Percentiles rank a stretch among this genome's conserved stretches.
phyloP scores from a whole-genome alignment of 2,329 filamentous ascomycete species.

The Corinectria fuckeliana region DNA sequence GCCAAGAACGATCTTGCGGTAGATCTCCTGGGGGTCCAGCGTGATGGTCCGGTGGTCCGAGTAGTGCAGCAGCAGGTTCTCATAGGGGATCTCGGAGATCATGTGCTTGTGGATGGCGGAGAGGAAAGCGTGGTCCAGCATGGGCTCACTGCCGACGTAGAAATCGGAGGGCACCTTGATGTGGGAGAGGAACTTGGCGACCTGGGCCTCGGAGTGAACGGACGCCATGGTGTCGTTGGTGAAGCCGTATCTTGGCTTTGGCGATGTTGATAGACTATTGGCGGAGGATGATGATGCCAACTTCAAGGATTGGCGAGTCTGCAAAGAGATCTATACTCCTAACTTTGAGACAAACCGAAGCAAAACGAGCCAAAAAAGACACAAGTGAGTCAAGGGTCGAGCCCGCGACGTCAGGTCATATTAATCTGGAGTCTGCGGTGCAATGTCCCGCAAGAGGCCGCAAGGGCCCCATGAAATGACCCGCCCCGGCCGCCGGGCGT shows the following conservation, averaged over 20 bases:
- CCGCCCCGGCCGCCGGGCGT: conserved; percentile 4
- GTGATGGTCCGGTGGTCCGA: conserved; percentile 44
- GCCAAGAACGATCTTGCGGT: conserved; percentile 54
- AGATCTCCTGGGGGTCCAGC: conserved; percentile 56
- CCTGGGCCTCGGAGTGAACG: conserved; percentile 38
- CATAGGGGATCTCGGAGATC: conserved; percentile 60
- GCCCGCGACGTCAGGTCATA: conserved; percentile 22
- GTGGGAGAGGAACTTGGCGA: conserved; percentile 39
- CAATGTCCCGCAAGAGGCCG: conserved; percentile 15
- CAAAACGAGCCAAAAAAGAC: conserved; percentile 8
- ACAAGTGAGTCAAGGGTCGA: conserved; percentile 18
- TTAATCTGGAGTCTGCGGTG: conserved; percentile 11
- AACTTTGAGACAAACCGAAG: not conserved
- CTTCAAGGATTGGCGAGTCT: not conserved
- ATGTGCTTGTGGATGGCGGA: conserved; percentile 51
- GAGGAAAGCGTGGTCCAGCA: conserved; percentile 43
- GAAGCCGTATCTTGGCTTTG: not conserved
- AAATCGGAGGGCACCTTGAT: conserved; percentile 38
- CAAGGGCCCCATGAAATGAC: conserved; percentile 5
- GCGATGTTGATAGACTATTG: not conserved
- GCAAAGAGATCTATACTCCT: not conserved
- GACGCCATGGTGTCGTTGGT: conserved; percentile 32
- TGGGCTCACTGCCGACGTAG: conserved; percentile 36
- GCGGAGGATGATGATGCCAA: not conserved
- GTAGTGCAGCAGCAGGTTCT: conserved; percentile 64